Percentiles rank a stretch among this genome's conserved stretches.
Conservation (phyloP, 75 land plant species). For the Ceratopteris richardii region DNA sequence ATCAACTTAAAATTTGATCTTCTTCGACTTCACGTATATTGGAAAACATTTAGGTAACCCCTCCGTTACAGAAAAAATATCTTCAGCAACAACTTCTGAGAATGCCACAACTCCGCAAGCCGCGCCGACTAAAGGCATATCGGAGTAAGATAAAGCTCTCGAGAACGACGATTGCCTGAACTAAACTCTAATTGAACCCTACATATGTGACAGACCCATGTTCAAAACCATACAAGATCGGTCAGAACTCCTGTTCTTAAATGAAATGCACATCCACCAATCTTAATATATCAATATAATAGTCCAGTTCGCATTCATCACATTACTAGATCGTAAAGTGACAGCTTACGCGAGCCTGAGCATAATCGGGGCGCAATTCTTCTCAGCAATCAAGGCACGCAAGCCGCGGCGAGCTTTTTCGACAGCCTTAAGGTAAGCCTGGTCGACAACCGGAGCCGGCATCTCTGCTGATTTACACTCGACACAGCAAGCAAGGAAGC, state of each 20-base stretch:
- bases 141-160: too few species aligned
- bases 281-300: slow-evolving; percentile 79
- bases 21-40: too few species aligned
- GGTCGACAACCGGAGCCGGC: slow-evolving; percentile 45
- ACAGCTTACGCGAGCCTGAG: slow-evolving; percentile 40
- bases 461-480: too few species aligned
- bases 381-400: slow-evolving; percentile 33
- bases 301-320: slow-evolving; percentile 57
- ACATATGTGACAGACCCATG: slow-evolving; percentile 1
- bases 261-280: slow-evolving; percentile 68
- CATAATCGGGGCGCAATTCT: slow-evolving; percentile 34
- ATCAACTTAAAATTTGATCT: background rate
- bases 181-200: too few species aligned
- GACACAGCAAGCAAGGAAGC: too few species aligned
- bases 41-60: too few species aligned
- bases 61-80: too few species aligned
- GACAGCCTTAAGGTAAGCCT: slow-evolving; percentile 34
- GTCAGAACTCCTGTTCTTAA: too few species aligned
- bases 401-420: slow-evolving; percentile 24
- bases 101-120: too few species aligned
- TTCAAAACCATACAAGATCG: background rate
- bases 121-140: too few species aligned
- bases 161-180: too few species aligned
- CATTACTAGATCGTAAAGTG: slow-evolving; percentile 53
- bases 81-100: too few species aligned